Evolutionary conservation across 192 early-diverging fungal species (phyloP).

Genomic region (Podila clonocystis): DNA sequence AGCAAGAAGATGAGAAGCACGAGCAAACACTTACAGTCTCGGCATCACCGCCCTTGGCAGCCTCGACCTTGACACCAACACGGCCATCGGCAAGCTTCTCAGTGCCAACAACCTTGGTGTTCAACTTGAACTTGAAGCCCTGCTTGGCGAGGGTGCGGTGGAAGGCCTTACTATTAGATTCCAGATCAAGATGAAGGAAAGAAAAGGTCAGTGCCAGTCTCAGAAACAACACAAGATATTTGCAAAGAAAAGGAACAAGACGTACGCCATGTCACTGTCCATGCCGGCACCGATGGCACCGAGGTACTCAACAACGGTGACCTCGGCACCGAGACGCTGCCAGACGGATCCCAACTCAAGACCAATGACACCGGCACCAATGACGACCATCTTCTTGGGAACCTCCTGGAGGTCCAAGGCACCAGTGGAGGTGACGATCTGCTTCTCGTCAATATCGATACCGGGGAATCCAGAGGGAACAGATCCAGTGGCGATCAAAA

Average conservation of each 20-base stretch:
- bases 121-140: conserved; percentile 98
- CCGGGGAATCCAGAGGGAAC: conserved; percentile 94
- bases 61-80: conserved; percentile 91
- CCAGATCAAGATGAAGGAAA: neutral
- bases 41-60: conserved; percentile 80
- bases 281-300: conserved; percentile 95
- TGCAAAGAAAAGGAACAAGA: conserved; percentile 6
- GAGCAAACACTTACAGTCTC: conserved; percentile 74
- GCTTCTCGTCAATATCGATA: conserved; percentile 94
- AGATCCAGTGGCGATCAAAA: conserved; percentile 98
- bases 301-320: conserved; percentile 96
- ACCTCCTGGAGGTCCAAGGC: conserved; percentile 93
- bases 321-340: conserved; percentile 93
- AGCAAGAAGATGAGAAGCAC: neutral
- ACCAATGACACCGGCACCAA: conserved; percentile 99
- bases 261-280: conserved; percentile 92
- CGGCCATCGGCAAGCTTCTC: conserved; percentile 86
- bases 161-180: conserved; percentile 77
- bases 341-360: conserved; percentile 99
- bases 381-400: conserved; percentile 98
- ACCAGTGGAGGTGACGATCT: conserved; percentile 98
- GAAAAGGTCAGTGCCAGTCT: neutral
- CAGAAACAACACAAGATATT: neutral
- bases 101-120: conserved; percentile 94
- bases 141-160: conserved; percentile 93